Evolutionary conservation across 768 basidiomycete genomes (phyloP), one percentile per base, ranked within the genome.

Genomic region (Dentipellis sp.): DNA sequence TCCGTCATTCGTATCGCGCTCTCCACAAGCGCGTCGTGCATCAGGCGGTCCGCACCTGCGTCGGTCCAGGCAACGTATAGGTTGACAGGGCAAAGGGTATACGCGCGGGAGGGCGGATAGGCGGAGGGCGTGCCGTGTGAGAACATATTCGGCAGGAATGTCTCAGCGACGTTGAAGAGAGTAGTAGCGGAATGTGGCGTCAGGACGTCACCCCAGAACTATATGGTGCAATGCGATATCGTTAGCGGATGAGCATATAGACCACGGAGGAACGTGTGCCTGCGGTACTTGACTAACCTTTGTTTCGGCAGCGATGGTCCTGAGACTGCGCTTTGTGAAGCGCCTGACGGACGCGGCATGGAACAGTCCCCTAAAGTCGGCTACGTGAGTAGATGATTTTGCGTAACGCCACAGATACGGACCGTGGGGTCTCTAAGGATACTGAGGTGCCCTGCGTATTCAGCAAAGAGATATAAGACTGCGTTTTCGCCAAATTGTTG

Each of bases 161-260:
- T 52, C 10, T 62, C 61, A 7, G 58, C 16, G 40, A 4, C 74
- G 62, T 81, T 80, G 38, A 70, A 66, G 55, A 73, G 59, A 49
- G 72, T 66, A 0, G 73, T 74, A 49, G 76, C 71, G 54, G 72
- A 68, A 17, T 68, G 59, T 22, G 72, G 58, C 35, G 69, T 58
- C n/a, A 75, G 64, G 5, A 52, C 53, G 5, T 58, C 55, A 14
- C 79, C 76, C 76, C 76, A 80, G 64, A 75, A 75, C 77, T 82
- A 51, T 7, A 37, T 6, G 8, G 21, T 17, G 12, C 14, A 19
- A 17, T 7, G 14, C 29, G 29, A 29, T 29, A 3, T 3, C 3
- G 29, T 29, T 29, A 6, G 6, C 3, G 6, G 29, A 3, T 29
- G 6, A 29, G 29, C 3, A 29, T 3, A 59, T 39, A 36, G 19